Percentiles rank a stretch among this genome's conserved stretches.
These are phyloP conservation scores for Chytriomyces sp. DNA, from an alignment of 192 early-diverging fungal genomes.

Conservation along the genomic window DNA sequence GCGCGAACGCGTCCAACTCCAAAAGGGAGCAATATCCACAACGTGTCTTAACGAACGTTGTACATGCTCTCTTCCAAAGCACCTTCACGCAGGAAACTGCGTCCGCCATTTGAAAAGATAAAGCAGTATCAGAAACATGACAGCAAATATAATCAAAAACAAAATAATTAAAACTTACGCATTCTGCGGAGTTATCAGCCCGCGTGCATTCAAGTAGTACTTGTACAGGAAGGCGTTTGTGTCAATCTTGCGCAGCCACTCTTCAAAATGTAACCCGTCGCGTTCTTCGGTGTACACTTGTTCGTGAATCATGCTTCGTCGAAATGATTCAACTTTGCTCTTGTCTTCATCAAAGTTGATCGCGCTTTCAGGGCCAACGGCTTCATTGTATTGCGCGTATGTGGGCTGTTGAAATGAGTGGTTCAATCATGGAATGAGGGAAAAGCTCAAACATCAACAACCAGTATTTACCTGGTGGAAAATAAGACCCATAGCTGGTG, in stretches of 20 bases:
- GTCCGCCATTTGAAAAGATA: no score
- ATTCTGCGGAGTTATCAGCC: conserved; percentile 43
- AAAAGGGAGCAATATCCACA: no score
- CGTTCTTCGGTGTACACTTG: conserved; percentile 26
- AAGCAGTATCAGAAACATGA: neutral
- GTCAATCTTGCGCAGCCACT: conserved; percentile 51
- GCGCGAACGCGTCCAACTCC: neutral
- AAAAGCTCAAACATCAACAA: neutral
- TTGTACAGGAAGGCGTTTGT: conserved; percentile 56
- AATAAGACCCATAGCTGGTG: conserved; percentile 36
- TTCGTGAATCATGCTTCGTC: conserved; percentile 28
- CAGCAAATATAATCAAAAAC: neutral
- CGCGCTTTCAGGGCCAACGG: neutral
- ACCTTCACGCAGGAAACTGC: neutral
- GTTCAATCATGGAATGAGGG: no score
- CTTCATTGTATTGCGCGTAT: conserved; percentile 27
- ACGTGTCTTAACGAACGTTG: conserved; percentile 16
- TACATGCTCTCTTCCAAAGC: conserved; percentile 11
- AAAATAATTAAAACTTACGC: conserved; percentile 18
- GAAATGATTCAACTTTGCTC: conserved; percentile 29
- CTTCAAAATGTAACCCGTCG: conserved; percentile 39
- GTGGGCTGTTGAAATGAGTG: neutral
- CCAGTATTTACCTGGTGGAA: conserved; percentile 29
- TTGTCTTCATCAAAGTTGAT: conserved; percentile 29
- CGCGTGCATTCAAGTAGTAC: conserved; percentile 52